These are phyloP conservation scores for Phascolomyces articulosus DNA, from an alignment of 371 early-diverging fungal genomes.

Conservation along the genomic window DNA sequence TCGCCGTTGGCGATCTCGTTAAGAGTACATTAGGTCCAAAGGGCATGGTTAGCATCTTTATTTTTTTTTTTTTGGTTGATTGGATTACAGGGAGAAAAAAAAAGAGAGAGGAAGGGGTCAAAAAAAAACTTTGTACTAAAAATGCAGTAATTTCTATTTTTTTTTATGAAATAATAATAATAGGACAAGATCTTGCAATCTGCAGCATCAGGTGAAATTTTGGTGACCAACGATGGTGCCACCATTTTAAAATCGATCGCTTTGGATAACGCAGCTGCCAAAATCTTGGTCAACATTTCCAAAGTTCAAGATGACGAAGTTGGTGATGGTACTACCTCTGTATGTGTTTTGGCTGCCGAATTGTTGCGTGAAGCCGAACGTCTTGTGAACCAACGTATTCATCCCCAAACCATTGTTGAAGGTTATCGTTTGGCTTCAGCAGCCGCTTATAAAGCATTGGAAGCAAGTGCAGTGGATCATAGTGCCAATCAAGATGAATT, in stretches of 20 bases:
- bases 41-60: conserved; percentile 70
- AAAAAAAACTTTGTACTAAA: background rate
- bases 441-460: conserved; percentile 88
- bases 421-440: conserved; percentile 95
- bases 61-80: background rate
- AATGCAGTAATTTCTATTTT: conserved; percentile 5
- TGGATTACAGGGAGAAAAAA: too few relatives aligned
- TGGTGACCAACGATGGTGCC: conserved; percentile 99
- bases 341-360: conserved; percentile 98
- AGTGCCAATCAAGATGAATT: conserved; percentile 68
- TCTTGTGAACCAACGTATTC: conserved; percentile 92
- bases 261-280: conserved; percentile 98
- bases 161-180: conserved; percentile 8
- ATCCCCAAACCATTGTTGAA: conserved; percentile 98
- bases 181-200: conserved; percentile 98
- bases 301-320: conserved; percentile 99
- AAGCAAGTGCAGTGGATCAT: conserved; percentile 84
- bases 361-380: conserved; percentile 97
- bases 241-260: conserved; percentile 99
- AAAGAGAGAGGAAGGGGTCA: background rate
- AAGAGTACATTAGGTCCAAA: conserved; percentile 91
- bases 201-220: conserved; percentile 80
- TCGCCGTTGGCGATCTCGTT: conserved; percentile 97
- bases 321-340: conserved; percentile 99
- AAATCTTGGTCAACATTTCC: conserved; percentile 97